Percentiles rank a stretch among this genome's conserved stretches.
Evolutionary conservation across 805 yeast genomes (phyloP).

Genomic region (Ogataea nitratoaversa): DNA sequence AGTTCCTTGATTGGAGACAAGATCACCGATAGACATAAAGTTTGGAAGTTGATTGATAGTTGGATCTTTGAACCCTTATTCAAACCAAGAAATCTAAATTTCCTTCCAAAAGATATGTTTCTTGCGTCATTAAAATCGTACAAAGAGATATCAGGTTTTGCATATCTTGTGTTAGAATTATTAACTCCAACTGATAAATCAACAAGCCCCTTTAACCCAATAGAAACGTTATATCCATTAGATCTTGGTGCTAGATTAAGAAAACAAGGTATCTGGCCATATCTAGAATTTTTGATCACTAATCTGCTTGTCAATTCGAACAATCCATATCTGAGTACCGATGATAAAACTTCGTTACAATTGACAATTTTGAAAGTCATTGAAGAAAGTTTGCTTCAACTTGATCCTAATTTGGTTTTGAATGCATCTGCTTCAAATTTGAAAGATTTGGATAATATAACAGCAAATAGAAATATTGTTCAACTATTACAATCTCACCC

Average conservation of each 20-base stretch:
- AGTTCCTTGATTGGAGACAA: conserved; percentile 51
- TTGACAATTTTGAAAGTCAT: conserved; percentile 48
- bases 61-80: conserved; percentile 50
- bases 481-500: conserved; percentile 63
- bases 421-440: conserved; percentile 44
- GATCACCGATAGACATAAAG: conserved; percentile 37
- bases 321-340: conserved; percentile 32
- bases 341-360: conserved; percentile 46
- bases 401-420: conserved; percentile 49
- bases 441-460: conserved; percentile 44
- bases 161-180: conserved; percentile 42
- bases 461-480: conserved; percentile 40
- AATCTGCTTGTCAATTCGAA: conserved; percentile 59
- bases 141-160: conserved; percentile 59
- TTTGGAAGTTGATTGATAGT: conserved; percentile 69
- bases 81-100: conserved; percentile 12
- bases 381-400: conserved; percentile 41
- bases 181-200: conserved; percentile 28
- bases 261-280: conserved; percentile 72
- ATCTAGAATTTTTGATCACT: conserved; percentile 64
- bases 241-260: conserved; percentile 61
- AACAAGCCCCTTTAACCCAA: conserved; percentile 35
- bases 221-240: conserved; percentile 50
- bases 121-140: conserved; percentile 44
- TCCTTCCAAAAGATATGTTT: conserved; percentile 38